These are phyloP conservation scores for Paraphoma sp. DNA, from an alignment of 2,329 filamentous ascomycete species.

Conservation along the genomic window DNA sequence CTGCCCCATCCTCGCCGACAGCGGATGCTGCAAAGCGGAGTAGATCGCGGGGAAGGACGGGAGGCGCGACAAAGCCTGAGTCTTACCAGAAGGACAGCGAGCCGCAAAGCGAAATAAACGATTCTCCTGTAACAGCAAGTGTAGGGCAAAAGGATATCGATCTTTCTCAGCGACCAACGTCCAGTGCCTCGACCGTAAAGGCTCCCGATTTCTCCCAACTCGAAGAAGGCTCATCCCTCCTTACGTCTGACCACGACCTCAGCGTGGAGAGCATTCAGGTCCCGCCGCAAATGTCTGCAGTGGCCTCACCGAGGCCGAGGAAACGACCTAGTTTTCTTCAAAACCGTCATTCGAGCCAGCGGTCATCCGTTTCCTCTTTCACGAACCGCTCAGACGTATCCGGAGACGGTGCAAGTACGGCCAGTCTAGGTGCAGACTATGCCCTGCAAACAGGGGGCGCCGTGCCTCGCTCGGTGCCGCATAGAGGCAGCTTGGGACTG, in stretches of 20 bases:
- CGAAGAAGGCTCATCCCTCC: conserved; percentile 39
- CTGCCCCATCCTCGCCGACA: conserved; percentile 52
- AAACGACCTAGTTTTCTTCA: conserved; percentile 63
- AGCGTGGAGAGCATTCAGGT: conserved; percentile 36
- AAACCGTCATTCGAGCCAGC: conserved; percentile 63
- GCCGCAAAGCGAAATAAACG: conserved; percentile 4
- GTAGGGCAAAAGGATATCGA: conserved; percentile 26
- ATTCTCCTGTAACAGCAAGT: conserved; percentile 11
- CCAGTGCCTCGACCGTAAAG: conserved; percentile 49
- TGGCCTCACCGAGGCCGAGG: conserved; percentile 28
- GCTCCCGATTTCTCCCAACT: conserved; percentile 41
- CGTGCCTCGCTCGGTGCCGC: conserved; percentile 56
- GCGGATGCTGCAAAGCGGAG: conserved; percentile 49
- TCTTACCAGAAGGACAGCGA: not conserved
- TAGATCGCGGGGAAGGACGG: conserved; percentile 23
- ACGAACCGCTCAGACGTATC: conserved; percentile 61
- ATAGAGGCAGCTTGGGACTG: conserved; percentile 63
- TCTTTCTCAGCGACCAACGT: conserved; percentile 39
- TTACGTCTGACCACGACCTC: conserved; percentile 36
- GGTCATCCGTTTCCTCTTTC: conserved; percentile 65
- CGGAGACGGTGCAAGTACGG: conserved; percentile 73
- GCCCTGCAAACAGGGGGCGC: conserved; percentile 83
- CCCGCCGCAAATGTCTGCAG: conserved; percentile 25
- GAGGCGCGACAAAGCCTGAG: conserved; percentile 4
- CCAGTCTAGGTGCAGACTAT: conserved; percentile 78